phyloP scores from a whole-genome alignment of 345 rosid genomes.

The Bruguiera parviflora region DNA sequence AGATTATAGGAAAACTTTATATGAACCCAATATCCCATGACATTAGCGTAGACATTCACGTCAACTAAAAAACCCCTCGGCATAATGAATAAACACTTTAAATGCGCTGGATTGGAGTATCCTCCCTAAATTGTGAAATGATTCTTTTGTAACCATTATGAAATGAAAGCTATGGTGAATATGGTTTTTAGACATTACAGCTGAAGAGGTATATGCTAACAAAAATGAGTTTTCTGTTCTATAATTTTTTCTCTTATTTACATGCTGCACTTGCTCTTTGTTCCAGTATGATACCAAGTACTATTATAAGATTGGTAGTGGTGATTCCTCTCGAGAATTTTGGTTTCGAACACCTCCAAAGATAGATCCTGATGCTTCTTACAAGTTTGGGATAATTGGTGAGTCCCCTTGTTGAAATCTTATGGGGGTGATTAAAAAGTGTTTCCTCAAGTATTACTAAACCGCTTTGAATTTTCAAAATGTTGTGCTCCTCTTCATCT shows the following conservation, averaged over 20 bases:
- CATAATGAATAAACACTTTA: neutral
- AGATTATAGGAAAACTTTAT: neutral
- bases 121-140: conserved; percentile 7
- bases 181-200: neutral
- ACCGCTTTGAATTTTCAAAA: no score
- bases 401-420: conserved; percentile 24
- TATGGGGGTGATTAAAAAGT: neutral
- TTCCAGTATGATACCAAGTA: conserved; percentile 79
- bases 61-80: neutral
- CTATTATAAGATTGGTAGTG: conserved; percentile 73
- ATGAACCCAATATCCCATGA: no score
- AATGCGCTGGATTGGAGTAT: neutral
- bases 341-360: conserved; percentile 88
- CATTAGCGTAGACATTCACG: no score
- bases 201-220: neutral
- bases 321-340: conserved; percentile 70
- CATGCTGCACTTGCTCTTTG: neutral
- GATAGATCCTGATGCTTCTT: conserved; percentile 69
- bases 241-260: neutral
- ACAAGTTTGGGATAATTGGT: conserved; percentile 96
- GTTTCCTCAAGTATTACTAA: no score
- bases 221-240: neutral
- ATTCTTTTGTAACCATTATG: conserved; percentile 1
- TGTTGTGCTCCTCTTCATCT: neutral
- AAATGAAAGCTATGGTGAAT: neutral